Evolutionary conservation across 257 asterid genomes (phyloP).

Genomic region (Cordia subcordata): DNA sequence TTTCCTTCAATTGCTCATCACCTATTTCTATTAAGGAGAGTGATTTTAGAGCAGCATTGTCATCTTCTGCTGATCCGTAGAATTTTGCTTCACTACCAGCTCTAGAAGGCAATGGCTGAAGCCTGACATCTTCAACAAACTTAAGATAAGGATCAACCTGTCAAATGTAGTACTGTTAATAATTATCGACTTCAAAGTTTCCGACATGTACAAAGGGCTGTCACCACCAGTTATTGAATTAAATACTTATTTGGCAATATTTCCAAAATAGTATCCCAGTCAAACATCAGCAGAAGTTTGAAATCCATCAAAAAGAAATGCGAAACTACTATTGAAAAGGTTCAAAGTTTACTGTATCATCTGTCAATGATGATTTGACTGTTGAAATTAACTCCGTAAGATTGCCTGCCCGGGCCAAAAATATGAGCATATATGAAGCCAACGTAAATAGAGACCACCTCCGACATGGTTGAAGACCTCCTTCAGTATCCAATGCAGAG

Average conservation of each 20-base stretch:
- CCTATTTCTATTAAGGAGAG: constrained; percentile 28
- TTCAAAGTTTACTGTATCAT: constrained; percentile 29
- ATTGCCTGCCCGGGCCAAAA: constrained; percentile 40
- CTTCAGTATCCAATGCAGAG: constrained; percentile 22
- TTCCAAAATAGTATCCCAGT: neutral
- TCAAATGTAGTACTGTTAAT: neutral
- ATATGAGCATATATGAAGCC: constrained; percentile 47
- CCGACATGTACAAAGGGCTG: no score
- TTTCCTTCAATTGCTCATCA: constrained; percentile 32
- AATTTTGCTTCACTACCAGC: constrained; percentile 17
- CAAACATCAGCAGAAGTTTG: neutral
- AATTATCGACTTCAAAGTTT: no score
- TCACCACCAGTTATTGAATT: no score
- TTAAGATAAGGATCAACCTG: constrained; percentile 41
- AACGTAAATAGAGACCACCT: constrained; percentile 46
- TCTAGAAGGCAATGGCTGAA: constrained; percentile 21
- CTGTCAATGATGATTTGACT: constrained; percentile 39
- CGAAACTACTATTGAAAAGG: neutral
- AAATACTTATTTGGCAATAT: neutral
- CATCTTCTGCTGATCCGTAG: constrained; percentile 43
- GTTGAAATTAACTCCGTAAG: constrained; percentile 30
- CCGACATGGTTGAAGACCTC: constrained; percentile 40
- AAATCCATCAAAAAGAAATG: neutral
- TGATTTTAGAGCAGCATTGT: constrained; percentile 33
- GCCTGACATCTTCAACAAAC: constrained; percentile 34